Base-by-base conservation (phyloP, 2,329 filamentous ascomycete genomes). In the Nannizziopsis arthrosporioides region DNA sequence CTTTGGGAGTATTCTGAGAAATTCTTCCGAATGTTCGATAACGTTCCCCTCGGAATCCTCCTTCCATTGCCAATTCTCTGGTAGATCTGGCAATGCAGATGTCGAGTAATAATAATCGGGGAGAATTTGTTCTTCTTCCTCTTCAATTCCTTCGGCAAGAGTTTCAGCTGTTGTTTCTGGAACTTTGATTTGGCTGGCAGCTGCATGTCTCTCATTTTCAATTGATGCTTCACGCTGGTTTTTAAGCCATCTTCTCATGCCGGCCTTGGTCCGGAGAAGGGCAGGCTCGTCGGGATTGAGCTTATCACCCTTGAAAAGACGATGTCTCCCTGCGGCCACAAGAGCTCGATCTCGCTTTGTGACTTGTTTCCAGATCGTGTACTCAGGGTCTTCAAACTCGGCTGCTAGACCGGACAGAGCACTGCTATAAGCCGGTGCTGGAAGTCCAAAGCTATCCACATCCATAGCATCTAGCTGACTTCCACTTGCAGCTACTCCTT, bases 291-390 rank as follows among this genome's bases (percentile, higher is more conserved):
- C 92, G 0, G 77, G 66, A 60, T 95, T 94, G 43, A 98, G 73
- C 59, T 81, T 85, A 58, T 88, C 82, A 44, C 83, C 84, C 52
- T 83, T 84, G 68, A 98, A 94, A 11, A 98, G 76, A 35, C 84
- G 78, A 64, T 88, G 82, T 30, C 92, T 79, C 62, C 94, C 86
- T 54, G 89, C 87, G 51, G 92, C 84, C 46, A 90, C 80, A 18
- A 84, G 71, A 3, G 92, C 92, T 53, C 92, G 82, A 59, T 94
- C 89, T 63, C 92, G 95, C 68, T 96, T 96, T 1, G 92, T 98
- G 36, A 94, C 87, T 66, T 96, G 90, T 69, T 96, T 98, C 92
- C 93, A 98, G 32, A 92, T 85, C 63, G 93, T 94, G 69, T 92
- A 94, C 61, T 95, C 90, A 1, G 77, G 70, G 50, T 96, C 89